phyloP scores from a whole-genome alignment of 2,329 filamentous ascomycete genomes.

The Cladophialophora exuberans region DNA sequence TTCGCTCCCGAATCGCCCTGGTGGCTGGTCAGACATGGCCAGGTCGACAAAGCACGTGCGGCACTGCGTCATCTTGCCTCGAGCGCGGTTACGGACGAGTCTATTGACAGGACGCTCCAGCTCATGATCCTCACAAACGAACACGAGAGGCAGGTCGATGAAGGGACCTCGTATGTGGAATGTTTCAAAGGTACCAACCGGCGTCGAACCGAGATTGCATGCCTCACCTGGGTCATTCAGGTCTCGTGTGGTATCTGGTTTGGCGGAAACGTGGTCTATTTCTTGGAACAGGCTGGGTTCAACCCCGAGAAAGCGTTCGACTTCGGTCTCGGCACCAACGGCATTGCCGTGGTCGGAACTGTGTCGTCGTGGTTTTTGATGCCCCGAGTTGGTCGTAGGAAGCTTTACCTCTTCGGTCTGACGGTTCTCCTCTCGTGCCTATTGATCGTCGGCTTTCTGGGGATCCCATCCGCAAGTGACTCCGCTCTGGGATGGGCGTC shows the following conservation, averaged over 20 bases:
- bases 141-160: constrained; percentile 74
- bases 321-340: constrained; percentile 45
- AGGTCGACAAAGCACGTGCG: constrained; percentile 51
- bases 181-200: constrained; percentile 81
- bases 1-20: constrained; percentile 56
- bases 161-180: constrained; percentile 74
- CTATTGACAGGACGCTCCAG: constrained; percentile 91
- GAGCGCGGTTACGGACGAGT: constrained; percentile 72
- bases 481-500: constrained; percentile 71
- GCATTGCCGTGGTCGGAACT: constrained; percentile 65
- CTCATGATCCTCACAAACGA: constrained; percentile 85
- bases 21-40: constrained; percentile 54
- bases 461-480: constrained; percentile 66
- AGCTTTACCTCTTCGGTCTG: constrained; percentile 76
- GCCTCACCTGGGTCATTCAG: constrained; percentile 68
- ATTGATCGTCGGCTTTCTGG: constrained; percentile 81
- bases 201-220: constrained; percentile 75
- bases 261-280: constrained; percentile 62
- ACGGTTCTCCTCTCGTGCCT: constrained; percentile 75
- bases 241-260: constrained; percentile 67
- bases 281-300: constrained; percentile 46
- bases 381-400: constrained; percentile 72
- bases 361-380: constrained; percentile 82
- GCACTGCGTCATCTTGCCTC: constrained; percentile 46
- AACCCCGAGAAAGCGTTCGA: constrained; percentile 42